Base-by-base conservation (phyloP, 179 eudicot genomes). In the Beta macrorhiza region DNA sequence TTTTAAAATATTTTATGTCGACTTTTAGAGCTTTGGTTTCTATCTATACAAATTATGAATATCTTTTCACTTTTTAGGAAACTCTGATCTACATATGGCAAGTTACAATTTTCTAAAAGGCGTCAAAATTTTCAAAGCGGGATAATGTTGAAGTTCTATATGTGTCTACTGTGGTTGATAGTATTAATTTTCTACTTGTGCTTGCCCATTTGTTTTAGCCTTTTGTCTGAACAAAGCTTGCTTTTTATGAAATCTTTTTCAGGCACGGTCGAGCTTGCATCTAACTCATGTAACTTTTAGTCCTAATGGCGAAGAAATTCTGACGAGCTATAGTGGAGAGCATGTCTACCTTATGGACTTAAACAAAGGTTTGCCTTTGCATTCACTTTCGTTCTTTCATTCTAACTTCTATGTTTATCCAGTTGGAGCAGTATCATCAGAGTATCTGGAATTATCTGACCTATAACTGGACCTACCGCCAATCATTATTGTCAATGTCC, bases 281-380 rank as follows among this genome's bases (percentile, higher is more conserved):
- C 90, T 94, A 51, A 96, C 98, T 79, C 99, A 96, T 81, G 97
- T 94, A 42, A 79, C 99, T 44, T 96, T 96, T 81, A 94, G 99
- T 89, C 98, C 97, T 17, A 85, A 92, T 81, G 94, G 96, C 32
- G 96, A 92, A 81, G 99, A 96, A 84, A 88, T 91, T 82, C 97
- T 96, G 64, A 89, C 91, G 59, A 96, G 90, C 80, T 96, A 96
- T 72, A 96, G 99, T 77, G 98, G 97, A 69, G 99, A 96, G 77
- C 94, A 96, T 86, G 97, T 91, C 16, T 96, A 96, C 89, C 80
- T 94, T 68, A 94, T 96, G 98, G 99, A 94, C 89, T 86, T 89
- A 45, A 89, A 90, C 80, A 85, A 80, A 82, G 96, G 97, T 93
- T 89, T 83, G 85, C 61, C n/a, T 62, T 56, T 77, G 72, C 72